Percentiles rank a stretch among this genome's conserved stretches.
Evolutionary conservation across 2,329 filamentous ascomycete genomes (phyloP).

Genomic region (Paramyrothecium sp.): DNA sequence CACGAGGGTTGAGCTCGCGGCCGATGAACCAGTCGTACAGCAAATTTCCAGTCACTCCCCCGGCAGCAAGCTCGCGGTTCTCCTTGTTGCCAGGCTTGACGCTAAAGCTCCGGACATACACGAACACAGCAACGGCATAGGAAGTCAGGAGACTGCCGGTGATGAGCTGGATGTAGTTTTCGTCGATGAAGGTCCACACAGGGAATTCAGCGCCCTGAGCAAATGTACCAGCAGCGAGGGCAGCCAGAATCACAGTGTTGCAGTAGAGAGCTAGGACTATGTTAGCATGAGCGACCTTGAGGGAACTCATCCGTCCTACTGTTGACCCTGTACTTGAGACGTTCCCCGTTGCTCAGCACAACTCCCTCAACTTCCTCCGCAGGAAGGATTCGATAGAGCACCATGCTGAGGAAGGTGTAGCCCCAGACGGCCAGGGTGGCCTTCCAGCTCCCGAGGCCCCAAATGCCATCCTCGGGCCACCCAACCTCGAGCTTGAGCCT

Average conservation of each 20-base stretch:
- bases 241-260: conserved; percentile 69
- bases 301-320: conserved; percentile 41
- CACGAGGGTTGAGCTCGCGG: conserved; percentile 87
- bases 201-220: conserved; percentile 77
- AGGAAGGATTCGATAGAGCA: conserved; percentile 75
- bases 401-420: conserved; percentile 75
- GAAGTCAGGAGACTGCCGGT: conserved; percentile 80
- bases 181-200: conserved; percentile 89
- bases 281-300: conserved; percentile 11
- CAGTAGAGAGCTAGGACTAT: conserved; percentile 64
- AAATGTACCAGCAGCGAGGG: conserved; percentile 71
- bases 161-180: conserved; percentile 85
- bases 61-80: conserved; percentile 75
- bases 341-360: conserved; percentile 67
- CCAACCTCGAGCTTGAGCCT: conserved; percentile 77
- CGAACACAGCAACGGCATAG: conserved; percentile 69
- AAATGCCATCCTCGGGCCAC: conserved; percentile 72
- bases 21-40: conserved; percentile 98
- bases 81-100: conserved; percentile 74
- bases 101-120: conserved; percentile 80
- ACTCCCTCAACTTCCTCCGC: conserved; percentile 70
- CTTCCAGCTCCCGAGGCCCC: conserved; percentile 67
- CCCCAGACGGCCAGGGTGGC: conserved; percentile 69
- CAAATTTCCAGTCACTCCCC: conserved; percentile 79
- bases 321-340: conserved; percentile 80